Base-by-base conservation (phyloP, 371 early-diverging fungal species). In the Antonospora locustae region DNA sequence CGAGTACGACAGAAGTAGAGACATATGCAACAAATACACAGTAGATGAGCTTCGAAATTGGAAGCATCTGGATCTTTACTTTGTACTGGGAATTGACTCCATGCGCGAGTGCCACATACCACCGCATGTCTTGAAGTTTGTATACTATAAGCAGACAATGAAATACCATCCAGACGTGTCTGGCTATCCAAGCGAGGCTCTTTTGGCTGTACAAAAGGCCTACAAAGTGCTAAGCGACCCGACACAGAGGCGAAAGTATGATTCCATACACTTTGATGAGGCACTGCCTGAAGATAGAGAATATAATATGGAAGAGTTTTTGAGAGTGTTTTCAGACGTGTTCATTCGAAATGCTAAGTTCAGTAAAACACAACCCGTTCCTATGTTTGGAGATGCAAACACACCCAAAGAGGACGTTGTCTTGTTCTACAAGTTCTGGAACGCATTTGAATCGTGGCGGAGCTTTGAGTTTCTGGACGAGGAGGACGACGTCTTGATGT, bases 381-480 rank as follows among this genome's bases (percentile, higher is more conserved):
- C 86, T n/a, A 50, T 36, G 30, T 70, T 95, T 27, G 93, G 94
- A 47, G 78, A 80, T 62, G 76, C 67, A 27, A 67, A 80, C 45
- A 70, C 84, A 3, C 36, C 80, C 44, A 81, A 82, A 61, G 84
- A 82, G 55, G 81, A 82, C 22, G 85, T 91, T 28, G 90, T 91
- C 63, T 58, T 56, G 16, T 95, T 97, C 77, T 97, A 97, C 74
- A 81, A 83, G 50, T 93, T 88, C 72, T 95, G 87, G 84, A 84
- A 81, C 73, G 81, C 78, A 77, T 84, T 92, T 63, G 88, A 93
- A 61, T 88, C 90, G 32, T 90, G 88, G 88, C 79, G 98, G 64
- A 79, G 86, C 14, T 97, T 93, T 64, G 95, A 95, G 78, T 84
- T 83, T 77, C 73, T 86, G 47, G 93, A 91, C 69, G 87, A 94